phyloP scores from a whole-genome alignment of 1,139 yeast species.

The Yamadazyma siamensis region DNA sequence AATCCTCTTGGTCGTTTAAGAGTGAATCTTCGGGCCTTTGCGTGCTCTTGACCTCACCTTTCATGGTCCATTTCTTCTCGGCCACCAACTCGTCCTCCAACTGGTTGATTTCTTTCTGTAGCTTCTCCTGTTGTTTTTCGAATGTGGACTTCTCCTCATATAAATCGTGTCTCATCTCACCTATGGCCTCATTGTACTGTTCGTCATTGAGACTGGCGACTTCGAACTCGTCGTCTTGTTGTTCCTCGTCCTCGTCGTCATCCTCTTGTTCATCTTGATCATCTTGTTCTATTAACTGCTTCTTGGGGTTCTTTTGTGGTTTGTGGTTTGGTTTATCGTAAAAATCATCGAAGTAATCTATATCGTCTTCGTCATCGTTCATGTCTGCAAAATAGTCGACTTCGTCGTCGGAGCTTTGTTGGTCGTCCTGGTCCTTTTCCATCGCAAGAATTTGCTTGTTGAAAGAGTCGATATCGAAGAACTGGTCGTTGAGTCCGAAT shows the following conservation, averaged over 20 bases:
- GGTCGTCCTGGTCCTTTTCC: slow-evolving; percentile 55
- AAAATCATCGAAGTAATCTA: slow-evolving; percentile 71
- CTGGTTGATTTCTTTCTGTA: slow-evolving; percentile 72
- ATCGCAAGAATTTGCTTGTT: slow-evolving; percentile 75
- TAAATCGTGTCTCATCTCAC: slow-evolving; percentile 55
- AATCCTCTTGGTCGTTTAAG: slow-evolving; percentile 37
- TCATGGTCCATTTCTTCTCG: slow-evolving; percentile 90
- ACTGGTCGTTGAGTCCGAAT: slow-evolving; percentile 76
- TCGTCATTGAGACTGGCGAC: slow-evolving; percentile 28
- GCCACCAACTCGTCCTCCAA: slow-evolving; percentile 86
- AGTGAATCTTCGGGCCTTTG: slow-evolving; percentile 85
- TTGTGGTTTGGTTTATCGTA: slow-evolving; percentile 41
- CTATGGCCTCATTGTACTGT: slow-evolving; percentile 56
- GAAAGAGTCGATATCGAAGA: slow-evolving; percentile 83
- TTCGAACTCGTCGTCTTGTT: slow-evolving; percentile 27
- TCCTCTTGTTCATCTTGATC: slow-evolving; percentile 24
- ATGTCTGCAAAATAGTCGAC: slow-evolving; percentile 60
- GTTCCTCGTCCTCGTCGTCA: slow-evolving; percentile 32
- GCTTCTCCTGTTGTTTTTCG: slow-evolving; percentile 76
- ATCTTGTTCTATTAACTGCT: slow-evolving; percentile 13
- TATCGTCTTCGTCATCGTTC: slow-evolving; percentile 66
- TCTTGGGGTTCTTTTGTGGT: slow-evolving; percentile 25
- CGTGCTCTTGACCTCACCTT: slow-evolving; percentile 82
- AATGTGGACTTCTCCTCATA: slow-evolving; percentile 65
- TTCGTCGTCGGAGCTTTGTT: slow-evolving; percentile 44